Base-by-base conservation (phyloP, 2,329 filamentous ascomycete genomes). In the Trichoderma harzianum region DNA sequence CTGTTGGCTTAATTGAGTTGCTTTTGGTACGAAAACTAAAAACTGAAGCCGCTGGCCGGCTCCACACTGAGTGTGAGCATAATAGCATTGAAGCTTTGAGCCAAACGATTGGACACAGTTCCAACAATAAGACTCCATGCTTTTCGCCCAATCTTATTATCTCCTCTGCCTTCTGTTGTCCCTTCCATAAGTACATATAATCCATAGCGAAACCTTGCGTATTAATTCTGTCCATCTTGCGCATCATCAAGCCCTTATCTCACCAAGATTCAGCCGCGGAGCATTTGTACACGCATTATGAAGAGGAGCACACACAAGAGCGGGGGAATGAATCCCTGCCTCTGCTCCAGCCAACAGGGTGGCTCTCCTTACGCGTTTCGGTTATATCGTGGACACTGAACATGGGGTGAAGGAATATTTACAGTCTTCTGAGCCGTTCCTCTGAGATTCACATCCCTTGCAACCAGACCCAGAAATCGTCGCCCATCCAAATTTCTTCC, bases 371-470 rank as follows among this genome's bases (percentile, higher is more conserved):
- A 39, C 64, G 64, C 55, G 64, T 39, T 47, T 30, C 65, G 65
- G 65, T 57, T 69, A 51, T 24, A 69, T 69, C 53, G 55, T 69
- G 65, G 55, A 32, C 65, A 24, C 47, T 58, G 55, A 58, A 24
- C 51, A 58, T 34, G 57, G 28, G 26, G 28, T 34, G 64, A 57
- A 53, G 16, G 32, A 21, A n/a, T n/a, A 32, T 36, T 55, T 60
- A 39, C 24, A 39, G 26, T 28, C 36, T 16, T 32, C n/a, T n/a
- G 55, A 47, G 55, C 65, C 34, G 65, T 32, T 58, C 8, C 14
- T 32, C 53, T 36, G 34, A 28, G 65, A 69, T 69, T 43, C 47
- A 32, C 65, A 64, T 64, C 43, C n/a, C 62, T 36, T 24, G 62
- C 30, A 24, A n/a, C 24, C 32, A 24, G 53, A 26, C 57, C 65